Evolutionary conservation across 257 asterid genomes (phyloP).

Genomic region (Nicotiana sylvestris): DNA sequence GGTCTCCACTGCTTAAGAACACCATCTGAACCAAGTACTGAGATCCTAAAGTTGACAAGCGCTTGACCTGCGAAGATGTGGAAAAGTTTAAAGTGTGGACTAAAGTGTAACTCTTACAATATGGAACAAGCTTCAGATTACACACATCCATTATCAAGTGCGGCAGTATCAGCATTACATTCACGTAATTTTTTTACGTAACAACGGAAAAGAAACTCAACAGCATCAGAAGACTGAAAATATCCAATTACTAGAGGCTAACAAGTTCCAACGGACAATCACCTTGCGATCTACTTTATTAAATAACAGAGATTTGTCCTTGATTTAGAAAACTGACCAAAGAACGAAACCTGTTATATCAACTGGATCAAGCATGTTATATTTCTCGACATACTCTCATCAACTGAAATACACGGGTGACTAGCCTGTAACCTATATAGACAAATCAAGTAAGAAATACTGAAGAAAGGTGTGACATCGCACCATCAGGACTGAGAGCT

Average conservation of each 20-base stretch:
- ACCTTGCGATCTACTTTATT: background rate
- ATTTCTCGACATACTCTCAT: background rate
- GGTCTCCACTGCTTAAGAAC: constrained; percentile 17
- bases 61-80: constrained; percentile 14
- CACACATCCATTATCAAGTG: background rate
- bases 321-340: constrained; percentile 1
- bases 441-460: background rate
- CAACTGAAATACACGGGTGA: background rate
- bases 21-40: constrained; percentile 16
- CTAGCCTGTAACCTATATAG: background rate
- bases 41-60: constrained; percentile 11
- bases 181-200: background rate
- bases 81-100: background rate
- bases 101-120: background rate
- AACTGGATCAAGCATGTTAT: constrained; percentile 2
- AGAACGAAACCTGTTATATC: background rate
- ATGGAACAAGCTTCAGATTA: background rate
- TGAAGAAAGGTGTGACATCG: background rate
- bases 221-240: background rate
- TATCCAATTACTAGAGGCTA: background rate
- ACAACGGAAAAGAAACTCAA: background rate
- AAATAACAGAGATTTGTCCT: background rate
- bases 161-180: background rate
- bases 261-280: background rate
- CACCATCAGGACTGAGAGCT: constrained; percentile 16